A percentile compares a stretch with the other conserved stretches of the same genome.
These are phyloP conservation scores for Sporothrix globosa DNA, from an alignment of 2,329 filamentous ascomycete species.

Conservation along the genomic window DNA sequence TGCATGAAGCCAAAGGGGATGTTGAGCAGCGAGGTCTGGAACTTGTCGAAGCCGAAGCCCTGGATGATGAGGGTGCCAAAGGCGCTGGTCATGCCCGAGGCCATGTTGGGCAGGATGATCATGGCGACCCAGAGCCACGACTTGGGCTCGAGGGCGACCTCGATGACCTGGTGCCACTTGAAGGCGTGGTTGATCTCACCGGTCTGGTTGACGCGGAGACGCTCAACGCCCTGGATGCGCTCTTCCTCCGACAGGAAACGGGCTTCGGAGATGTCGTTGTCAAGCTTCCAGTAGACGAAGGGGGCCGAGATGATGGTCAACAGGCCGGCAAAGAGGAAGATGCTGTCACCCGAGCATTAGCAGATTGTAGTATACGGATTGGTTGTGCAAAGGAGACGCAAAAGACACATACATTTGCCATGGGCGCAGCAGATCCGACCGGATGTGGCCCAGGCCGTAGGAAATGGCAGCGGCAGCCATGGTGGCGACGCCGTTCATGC, in stretches of 20 bases:
- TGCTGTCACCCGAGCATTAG: conserved; percentile 36
- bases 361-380: background rate
- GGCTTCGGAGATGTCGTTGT: conserved; percentile 60
- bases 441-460: conserved; percentile 4
- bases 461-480: conserved; percentile 57
- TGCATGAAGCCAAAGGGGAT: conserved; percentile 69
- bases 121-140: conserved; percentile 64
- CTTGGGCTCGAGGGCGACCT: conserved; percentile 54
- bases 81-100: conserved; percentile 64
- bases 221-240: conserved; percentile 67
- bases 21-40: conserved; percentile 62
- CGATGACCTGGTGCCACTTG: conserved; percentile 66
- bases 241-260: conserved; percentile 67
- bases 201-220: conserved; percentile 74
- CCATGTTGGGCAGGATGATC: conserved; percentile 65
- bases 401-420: background rate
- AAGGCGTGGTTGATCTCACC: conserved; percentile 70
- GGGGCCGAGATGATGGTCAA: conserved; percentile 62
- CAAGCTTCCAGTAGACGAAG: conserved; percentile 62
- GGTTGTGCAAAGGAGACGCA: no score
- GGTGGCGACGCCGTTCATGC: conserved; percentile 61
- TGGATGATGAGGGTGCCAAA: conserved; percentile 67
- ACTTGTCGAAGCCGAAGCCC: conserved; percentile 63
- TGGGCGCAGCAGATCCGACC: conserved; percentile 4
- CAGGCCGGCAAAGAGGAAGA: conserved; percentile 65